Conservation (phyloP, 805 yeast species). For the Starmerella floris region DNA sequence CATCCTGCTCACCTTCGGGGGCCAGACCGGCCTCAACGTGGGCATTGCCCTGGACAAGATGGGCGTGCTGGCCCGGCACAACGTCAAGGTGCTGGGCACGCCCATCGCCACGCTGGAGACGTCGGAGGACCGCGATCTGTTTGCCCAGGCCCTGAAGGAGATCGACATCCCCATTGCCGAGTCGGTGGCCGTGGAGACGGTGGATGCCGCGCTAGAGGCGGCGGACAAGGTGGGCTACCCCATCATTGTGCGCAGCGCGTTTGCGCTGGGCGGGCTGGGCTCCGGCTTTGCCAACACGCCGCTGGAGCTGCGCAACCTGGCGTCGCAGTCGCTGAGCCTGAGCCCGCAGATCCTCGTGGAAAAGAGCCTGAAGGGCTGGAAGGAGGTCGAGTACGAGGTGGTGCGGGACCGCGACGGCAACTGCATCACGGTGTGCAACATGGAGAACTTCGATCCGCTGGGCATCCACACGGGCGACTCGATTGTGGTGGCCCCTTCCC, state of each 20-base stretch:
- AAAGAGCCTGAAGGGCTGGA: slow-evolving; percentile 97
- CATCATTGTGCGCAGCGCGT: slow-evolving; percentile 93
- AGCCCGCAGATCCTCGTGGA: slow-evolving; percentile 95
- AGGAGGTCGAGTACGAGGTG: slow-evolving; percentile 96
- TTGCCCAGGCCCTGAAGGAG: slow-evolving; percentile 88
- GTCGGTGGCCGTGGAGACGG: slow-evolving; percentile 86
- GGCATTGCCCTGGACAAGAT: slow-evolving; percentile 89
- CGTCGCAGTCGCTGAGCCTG: slow-evolving; percentile 76
- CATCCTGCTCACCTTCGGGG: slow-evolving; percentile 90
- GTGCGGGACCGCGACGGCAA: slow-evolving; percentile 92
- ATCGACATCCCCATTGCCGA: slow-evolving; percentile 94
- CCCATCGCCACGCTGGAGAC: slow-evolving; percentile 93
- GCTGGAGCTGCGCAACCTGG: slow-evolving; percentile 70
- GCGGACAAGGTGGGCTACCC: slow-evolving; percentile 86
- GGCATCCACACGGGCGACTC: slow-evolving; percentile 99
- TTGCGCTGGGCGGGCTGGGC: slow-evolving; percentile 93
- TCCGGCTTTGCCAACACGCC: slow-evolving; percentile 88
- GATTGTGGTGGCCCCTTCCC: slow-evolving; percentile 97
- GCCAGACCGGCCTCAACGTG: slow-evolving; percentile 93
- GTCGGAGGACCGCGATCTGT: slow-evolving; percentile 93
- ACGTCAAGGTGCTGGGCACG: slow-evolving; percentile 91
- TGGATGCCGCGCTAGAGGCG: slow-evolving; percentile 86
- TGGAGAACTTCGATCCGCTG: slow-evolving; percentile 97
- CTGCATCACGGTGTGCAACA: slow-evolving; percentile 97
- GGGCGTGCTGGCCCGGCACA: slow-evolving; percentile 84